Base-by-base conservation (phyloP, 352 stramenopile genomes). In the Globisporangium cylindrosporum region DNA sequence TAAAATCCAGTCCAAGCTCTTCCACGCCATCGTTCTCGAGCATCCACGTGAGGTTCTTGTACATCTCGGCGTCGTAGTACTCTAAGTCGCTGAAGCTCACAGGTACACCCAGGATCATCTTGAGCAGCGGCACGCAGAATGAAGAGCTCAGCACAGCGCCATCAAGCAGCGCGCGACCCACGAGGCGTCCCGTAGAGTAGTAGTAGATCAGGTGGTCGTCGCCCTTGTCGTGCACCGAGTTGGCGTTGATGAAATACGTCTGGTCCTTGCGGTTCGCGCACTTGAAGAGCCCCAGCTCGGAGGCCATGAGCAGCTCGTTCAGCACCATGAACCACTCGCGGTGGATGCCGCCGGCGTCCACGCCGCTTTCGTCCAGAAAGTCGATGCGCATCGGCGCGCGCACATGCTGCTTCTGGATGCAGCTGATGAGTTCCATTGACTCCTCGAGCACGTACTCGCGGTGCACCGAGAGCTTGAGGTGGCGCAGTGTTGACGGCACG, bases 81-180 rank as follows among this genome's bases (percentile, higher is more conserved):
- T 98, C 88, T 3, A 99, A 74, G 76, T 99, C 97, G 27, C 91
- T 81, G 24, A 99, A 92, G 18, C 84, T 93, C 59, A 99, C 80
- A 2, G 97, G 97, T 59, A 94, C 98, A 0, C 93, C 97, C 18
- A 99, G 76, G 36, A 99, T 92, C 68, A 99, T 92, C 80, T 99
- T 99, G 74, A 99, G 98, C 43, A 99, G 75, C 32, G 97, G 93
- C n/a, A 96, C 77, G 2, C 95, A 91, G 73, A 99, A 84, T 69
- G 99, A 97, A 49, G 96, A 96, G 55, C 90, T 85, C 0, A 99
- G 90, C 25, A 99, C 81, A 60, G 98, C 96, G 46, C 94, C 88
- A 69, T 99, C 97, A 3, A 94, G 63, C 24, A 93, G 69, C 29
- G 82, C 77, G 3, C 85, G 75, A 0, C 88, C 86, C 0, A 96